Conservation (phyloP, 257 asterid species). For the Nicotiana undulata region DNA sequence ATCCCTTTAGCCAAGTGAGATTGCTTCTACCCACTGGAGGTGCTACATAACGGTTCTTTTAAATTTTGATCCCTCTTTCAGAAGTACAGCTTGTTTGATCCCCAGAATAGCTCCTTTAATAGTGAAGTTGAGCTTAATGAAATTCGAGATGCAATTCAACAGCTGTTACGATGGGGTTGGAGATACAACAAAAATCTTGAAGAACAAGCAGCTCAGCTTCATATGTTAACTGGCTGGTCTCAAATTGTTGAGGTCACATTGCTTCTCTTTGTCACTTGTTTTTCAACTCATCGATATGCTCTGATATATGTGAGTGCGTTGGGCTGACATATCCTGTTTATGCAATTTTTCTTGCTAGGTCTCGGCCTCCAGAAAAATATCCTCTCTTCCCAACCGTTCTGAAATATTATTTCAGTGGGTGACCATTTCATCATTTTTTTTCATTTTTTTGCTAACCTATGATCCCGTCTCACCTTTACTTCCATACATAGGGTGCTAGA, state of each 20-base stretch:
- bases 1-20: background rate
- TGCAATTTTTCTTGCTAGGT: slow-evolving; percentile 36
- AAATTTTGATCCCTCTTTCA: slow-evolving; percentile 16
- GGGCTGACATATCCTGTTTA: slow-evolving; percentile 10
- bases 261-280: slow-evolving; percentile 5
- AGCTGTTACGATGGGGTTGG: slow-evolving; percentile 91
- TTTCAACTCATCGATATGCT: background rate
- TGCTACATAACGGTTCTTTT: background rate
- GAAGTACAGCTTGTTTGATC: slow-evolving; percentile 55
- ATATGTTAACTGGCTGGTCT: slow-evolving; percentile 93
- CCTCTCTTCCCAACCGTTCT: slow-evolving; percentile 60
- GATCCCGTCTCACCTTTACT: slow-evolving; percentile 7
- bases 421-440: slow-evolving; percentile 5
- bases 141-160: slow-evolving; percentile 70
- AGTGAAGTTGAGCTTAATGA: slow-evolving; percentile 79
- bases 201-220: slow-evolving; percentile 98
- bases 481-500: slow-evolving; percentile 59
- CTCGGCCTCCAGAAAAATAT: slow-evolving; percentile 72
- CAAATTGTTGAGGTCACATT: slow-evolving; percentile 82
- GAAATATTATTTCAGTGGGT: slow-evolving; percentile 83
- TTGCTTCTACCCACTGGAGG: background rate
- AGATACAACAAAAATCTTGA: slow-evolving; percentile 90
- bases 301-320: background rate
- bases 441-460: background rate
- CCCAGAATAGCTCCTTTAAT: slow-evolving; percentile 50